Evolutionary conservation across 768 basidiomycete species (phyloP).

Genomic region (Lactarius akahatsu): DNA sequence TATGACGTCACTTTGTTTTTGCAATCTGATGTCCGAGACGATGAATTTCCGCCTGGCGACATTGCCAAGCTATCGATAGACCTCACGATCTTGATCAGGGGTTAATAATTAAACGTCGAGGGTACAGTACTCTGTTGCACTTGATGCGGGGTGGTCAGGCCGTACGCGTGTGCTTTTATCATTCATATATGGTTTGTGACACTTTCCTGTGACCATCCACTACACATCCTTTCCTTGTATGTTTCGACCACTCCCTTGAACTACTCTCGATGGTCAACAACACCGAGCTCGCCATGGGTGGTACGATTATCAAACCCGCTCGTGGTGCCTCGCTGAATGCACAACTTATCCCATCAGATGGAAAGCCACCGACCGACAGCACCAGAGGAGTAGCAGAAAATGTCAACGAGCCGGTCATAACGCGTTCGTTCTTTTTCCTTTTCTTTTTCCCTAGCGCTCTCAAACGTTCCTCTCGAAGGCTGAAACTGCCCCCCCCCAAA

Average conservation of each 20-base stretch:
- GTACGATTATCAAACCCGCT: not conserved
- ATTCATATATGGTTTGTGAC: not conserved
- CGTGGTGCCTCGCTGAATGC: not conserved
- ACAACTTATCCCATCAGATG: not conserved
- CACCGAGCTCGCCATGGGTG: conserved; percentile 8
- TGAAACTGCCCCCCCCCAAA: not conserved
- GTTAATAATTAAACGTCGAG: not conserved
- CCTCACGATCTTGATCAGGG: not conserved
- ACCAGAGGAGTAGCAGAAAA: not conserved
- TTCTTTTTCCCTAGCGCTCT: not conserved
- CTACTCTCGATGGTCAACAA: conserved; percentile 7
- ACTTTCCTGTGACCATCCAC: not conserved
- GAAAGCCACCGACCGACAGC: conserved; percentile 11
- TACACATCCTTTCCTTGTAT: not conserved
- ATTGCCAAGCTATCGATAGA: not conserved
- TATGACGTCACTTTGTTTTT: conserved; percentile 13
- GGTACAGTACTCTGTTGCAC: not conserved
- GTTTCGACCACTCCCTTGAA: conserved; percentile 5
- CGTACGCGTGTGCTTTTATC: not conserved
- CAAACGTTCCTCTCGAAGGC: not conserved
- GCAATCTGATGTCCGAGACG: not conserved
- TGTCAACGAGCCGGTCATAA: not conserved
- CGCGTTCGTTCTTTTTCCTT: conserved; percentile 9
- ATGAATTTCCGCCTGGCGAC: not conserved
- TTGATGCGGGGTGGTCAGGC: not conserved